Evolutionary conservation across 2,329 filamentous ascomycete genomes (phyloP).

Genomic region (Penicillium fuscoglaucum): DNA sequence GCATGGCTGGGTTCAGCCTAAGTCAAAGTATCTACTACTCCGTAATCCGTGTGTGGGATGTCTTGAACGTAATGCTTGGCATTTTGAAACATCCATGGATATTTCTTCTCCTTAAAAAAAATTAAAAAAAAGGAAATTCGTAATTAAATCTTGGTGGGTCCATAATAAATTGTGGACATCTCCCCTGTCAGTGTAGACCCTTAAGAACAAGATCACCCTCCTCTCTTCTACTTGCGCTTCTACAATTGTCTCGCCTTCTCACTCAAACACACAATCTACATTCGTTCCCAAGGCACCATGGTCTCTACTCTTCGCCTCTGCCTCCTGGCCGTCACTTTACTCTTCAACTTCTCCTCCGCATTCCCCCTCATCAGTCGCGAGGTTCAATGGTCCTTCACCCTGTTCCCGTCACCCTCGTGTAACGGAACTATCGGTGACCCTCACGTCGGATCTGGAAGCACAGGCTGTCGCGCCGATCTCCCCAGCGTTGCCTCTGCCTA

Average conservation of each 20-base stretch:
- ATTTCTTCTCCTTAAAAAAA: background rate
- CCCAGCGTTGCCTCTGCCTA: slow-evolving; percentile 24
- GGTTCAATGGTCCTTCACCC: slow-evolving; percentile 25
- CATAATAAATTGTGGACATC: slow-evolving; percentile 11
- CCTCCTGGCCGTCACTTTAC: slow-evolving; percentile 7
- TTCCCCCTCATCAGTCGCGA: slow-evolving; percentile 22
- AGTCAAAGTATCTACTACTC: background rate
- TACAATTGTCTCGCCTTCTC: background rate
- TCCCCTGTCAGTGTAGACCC: slow-evolving; percentile 1
- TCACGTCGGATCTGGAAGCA: slow-evolving; percentile 23
- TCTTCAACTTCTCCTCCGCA: slow-evolving; percentile 16
- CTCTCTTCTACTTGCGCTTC: background rate
- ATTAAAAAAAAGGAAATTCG: background rate
- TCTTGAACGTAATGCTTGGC: background rate
- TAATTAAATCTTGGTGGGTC: background rate
- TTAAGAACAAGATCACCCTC: background rate
- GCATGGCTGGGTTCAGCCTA: background rate
- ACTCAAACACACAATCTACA: background rate
- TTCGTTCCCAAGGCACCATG: background rate
- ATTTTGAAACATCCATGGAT: background rate
- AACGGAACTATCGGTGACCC: slow-evolving; percentile 15
- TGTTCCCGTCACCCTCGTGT: slow-evolving; percentile 21
- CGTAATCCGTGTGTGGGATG: background rate
- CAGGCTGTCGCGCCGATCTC: slow-evolving; percentile 26
- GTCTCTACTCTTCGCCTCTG: slow-evolving; percentile 9